Percentiles rank a stretch among this genome's conserved stretches.
Evolutionary conservation across 2,329 filamentous ascomycete genomes (phyloP).

Genomic region (Ophiosphaerella korrae): DNA sequence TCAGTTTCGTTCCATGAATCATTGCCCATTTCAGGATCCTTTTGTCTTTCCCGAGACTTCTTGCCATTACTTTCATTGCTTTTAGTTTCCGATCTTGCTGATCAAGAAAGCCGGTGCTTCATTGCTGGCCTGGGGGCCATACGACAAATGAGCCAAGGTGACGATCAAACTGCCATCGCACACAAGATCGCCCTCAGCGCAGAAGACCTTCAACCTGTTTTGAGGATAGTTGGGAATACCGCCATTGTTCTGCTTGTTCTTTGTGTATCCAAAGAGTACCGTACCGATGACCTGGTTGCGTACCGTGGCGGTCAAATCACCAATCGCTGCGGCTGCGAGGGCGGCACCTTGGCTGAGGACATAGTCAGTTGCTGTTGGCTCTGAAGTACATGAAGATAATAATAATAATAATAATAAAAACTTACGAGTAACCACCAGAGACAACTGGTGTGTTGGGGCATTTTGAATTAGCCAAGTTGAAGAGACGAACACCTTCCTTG

Average conservation of each 20-base stretch:
- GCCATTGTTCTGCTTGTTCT: constrained; percentile 46
- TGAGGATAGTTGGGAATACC: constrained; percentile 42
- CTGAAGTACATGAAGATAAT: not conserved
- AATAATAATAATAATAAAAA: not conserved
- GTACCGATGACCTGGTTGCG: constrained; percentile 43
- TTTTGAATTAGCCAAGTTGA: constrained; percentile 44
- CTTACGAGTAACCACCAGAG: constrained; percentile 50
- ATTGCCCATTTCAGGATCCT: too few species aligned
- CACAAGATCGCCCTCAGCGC: constrained; percentile 41
- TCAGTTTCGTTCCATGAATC: too few species aligned
- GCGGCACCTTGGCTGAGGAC: constrained; percentile 46
- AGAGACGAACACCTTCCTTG: constrained; percentile 40
- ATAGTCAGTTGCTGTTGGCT: constrained; percentile 1
- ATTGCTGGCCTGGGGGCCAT: constrained; percentile 28
- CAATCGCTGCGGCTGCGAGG: constrained; percentile 44
- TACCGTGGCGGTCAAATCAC: constrained; percentile 29
- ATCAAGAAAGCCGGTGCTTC: constrained; percentile 36
- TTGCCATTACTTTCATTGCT: not conserved
- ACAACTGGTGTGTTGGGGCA: constrained; percentile 48
- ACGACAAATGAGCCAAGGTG: constrained; percentile 40
- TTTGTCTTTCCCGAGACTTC: too few species aligned
- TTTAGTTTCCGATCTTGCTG: constrained; percentile 17
- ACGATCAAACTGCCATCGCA: constrained; percentile 43
- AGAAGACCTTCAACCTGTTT: constrained; percentile 43
- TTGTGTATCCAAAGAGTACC: constrained; percentile 50